Evolutionary conservation across 2,329 filamentous ascomycete species (phyloP), one percentile per base, ranked within the genome.

Genomic region (Colletotrichum cereale): DNA sequence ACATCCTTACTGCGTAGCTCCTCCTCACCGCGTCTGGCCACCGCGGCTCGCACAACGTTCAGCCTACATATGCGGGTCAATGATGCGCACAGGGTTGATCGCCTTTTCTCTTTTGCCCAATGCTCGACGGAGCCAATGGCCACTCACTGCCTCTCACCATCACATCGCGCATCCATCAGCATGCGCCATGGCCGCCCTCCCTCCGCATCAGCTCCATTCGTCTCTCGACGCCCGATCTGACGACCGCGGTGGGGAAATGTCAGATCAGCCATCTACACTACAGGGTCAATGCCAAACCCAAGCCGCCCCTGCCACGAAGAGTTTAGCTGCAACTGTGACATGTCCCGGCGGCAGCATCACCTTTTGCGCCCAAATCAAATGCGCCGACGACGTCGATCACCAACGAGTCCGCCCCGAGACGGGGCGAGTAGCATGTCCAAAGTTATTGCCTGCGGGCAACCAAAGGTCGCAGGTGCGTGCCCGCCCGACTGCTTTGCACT

Each of bases 71-170:
- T 65, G 70, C 70, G 70, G 70, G 66, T 65, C 55, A 21, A 66
- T 72, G 70, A 72, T 72, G 70, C 67, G 66, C 70, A 66, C 70
- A 71, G 66, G 70, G 70, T 71, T 63, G 5, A n/a, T n/a, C n/a
- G n/a, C n/a, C n/a, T n/a, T n/a, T n/a, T 10, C 24, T 47, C 64
- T 29, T 57, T 42, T 63, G 52, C 65, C 58, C 58, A 60, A 58
- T 64, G 47, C 58, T 53, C 31, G 42, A 40, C 14, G 8, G 34
- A 52, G 24, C 70, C 70, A 71, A 72, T 72, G 61, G 21, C 42
- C 50, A 16, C 12, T 40, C 42, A 16, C 67, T 26, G 58, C 34
- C 47, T 44, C 55, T 31, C 61, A 38, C 48, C 34, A 47, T 47
- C 42, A 12, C 31, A 56, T 44, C 29, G 56, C 26, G 26, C 47